phyloP scores from a whole-genome alignment of 2,329 filamentous ascomycete species.

The Neofusicoccum ribis region DNA sequence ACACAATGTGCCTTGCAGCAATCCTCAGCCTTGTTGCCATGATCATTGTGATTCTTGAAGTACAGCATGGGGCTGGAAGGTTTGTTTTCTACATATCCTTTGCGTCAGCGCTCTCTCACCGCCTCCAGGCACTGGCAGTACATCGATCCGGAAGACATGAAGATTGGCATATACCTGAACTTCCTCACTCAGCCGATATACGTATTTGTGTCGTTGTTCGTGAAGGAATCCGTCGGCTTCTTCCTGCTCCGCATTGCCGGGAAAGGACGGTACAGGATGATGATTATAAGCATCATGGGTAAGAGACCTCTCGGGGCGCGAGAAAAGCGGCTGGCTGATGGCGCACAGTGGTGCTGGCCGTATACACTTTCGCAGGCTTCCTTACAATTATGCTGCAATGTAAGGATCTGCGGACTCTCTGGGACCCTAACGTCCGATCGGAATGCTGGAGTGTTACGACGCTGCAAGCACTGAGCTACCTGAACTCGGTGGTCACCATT shows the following conservation, averaged over 20 bases:
- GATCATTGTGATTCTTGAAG: conserved; percentile 42
- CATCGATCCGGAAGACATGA: conserved; percentile 36
- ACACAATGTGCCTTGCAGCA: conserved; percentile 43
- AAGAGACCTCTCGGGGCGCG: conserved; percentile 38
- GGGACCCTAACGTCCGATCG: conserved; percentile 43
- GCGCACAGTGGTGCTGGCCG: conserved; percentile 28
- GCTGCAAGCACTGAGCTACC: conserved; percentile 46
- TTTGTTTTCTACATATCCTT: not conserved
- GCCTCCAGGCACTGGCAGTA: conserved; percentile 41
- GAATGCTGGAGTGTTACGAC: conserved; percentile 46
- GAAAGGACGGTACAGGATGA: conserved; percentile 41
- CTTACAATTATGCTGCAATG: conserved; percentile 54
- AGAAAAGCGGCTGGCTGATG: not conserved
- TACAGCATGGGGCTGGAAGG: conserved; percentile 47
- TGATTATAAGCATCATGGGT: conserved; percentile 48
- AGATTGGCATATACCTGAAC: conserved; percentile 48
- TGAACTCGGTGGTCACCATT: conserved; percentile 46
- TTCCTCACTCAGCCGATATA: conserved; percentile 51
- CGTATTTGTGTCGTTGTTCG: conserved; percentile 46
- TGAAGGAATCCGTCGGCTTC: conserved; percentile 52
- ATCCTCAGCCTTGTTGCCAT: not conserved
- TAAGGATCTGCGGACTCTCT: conserved; percentile 46
- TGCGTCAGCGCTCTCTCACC: not conserved
- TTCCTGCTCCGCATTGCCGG: conserved; percentile 50
- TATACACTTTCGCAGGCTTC: conserved; percentile 47